phyloP scores from a whole-genome alignment of 805 yeast species.

The Saturnispora kantuleensis region DNA sequence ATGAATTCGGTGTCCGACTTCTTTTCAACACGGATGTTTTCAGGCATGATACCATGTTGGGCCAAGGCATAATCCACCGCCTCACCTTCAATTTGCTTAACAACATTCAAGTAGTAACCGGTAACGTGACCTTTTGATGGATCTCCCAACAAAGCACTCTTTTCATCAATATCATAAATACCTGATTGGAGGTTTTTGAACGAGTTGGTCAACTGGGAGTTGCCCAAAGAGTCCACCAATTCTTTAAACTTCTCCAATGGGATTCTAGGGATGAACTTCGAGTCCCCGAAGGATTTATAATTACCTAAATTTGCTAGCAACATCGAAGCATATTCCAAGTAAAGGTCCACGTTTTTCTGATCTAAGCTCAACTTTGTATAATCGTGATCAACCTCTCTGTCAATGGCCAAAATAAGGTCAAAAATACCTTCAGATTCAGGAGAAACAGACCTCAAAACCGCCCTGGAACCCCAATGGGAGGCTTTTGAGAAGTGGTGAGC shows the following conservation, averaged over 20 bases:
- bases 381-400: conserved; percentile 40
- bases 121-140: conserved; percentile 69
- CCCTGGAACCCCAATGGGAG: conserved; percentile 74
- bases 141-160: conserved; percentile 59
- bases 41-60: conserved; percentile 55
- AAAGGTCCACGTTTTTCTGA: conserved; percentile 32
- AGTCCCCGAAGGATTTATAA: conserved; percentile 82
- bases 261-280: conserved; percentile 69
- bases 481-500: conserved; percentile 82
- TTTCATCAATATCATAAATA: conserved; percentile 41
- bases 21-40: conserved; percentile 70
- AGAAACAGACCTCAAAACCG: conserved; percentile 70
- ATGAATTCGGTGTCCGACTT: conserved; percentile 35
- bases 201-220: conserved; percentile 25
- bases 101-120: conserved; percentile 54
- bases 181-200: conserved; percentile 36
- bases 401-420: conserved; percentile 57
- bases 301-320: conserved; percentile 68
- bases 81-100: conserved; percentile 53
- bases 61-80: conserved; percentile 60
- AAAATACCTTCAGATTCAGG: conserved; percentile 70
- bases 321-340: conserved; percentile 69
- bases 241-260: conserved; percentile 36
- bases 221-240: conserved; percentile 35
- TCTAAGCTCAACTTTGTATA: conserved; percentile 29